Percentiles rank a stretch among this genome's conserved stretches.
Conservation (phyloP, 208 protist genomes). For the Wallacemonas sp. region DNA sequence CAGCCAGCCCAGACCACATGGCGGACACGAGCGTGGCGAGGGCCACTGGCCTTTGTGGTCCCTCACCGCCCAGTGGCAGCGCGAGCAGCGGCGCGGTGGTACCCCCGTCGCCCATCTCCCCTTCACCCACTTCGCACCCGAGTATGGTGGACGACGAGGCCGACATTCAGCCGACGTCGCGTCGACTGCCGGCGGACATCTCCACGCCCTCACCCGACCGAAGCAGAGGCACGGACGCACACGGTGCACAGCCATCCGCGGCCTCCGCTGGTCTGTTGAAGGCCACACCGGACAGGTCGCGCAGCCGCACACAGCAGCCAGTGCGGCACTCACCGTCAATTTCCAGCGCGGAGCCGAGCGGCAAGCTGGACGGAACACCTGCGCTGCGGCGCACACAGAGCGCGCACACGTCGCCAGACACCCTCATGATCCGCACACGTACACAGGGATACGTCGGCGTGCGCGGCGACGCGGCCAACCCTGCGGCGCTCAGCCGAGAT, state of each 20-base stretch:
- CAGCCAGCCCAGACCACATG: background rate
- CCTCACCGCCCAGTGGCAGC: background rate
- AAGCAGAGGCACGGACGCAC: background rate
- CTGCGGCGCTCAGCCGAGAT: constrained; percentile 22
- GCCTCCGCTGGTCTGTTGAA: too few relatives aligned
- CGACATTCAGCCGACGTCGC: background rate
- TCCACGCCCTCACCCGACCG: background rate
- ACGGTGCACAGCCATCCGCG: background rate
- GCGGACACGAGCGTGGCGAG: background rate
- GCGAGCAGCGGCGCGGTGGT: background rate
- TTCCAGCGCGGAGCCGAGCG: constrained; percentile 7
- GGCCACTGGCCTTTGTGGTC: too few relatives aligned
- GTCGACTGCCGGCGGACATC: background rate
- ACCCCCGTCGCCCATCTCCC: background rate
- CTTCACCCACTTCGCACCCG: background rate
- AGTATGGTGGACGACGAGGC: background rate
- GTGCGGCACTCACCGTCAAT: background rate
- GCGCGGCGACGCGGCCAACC: background rate
- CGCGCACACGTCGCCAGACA: constrained; percentile 19
- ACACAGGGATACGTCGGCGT: constrained; percentile 20
- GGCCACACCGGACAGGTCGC: background rate
- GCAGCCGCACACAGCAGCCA: background rate
- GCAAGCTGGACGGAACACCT: background rate
- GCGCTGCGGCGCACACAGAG: background rate
- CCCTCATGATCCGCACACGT: constrained; percentile 23